phyloP scores from a whole-genome alignment of 805 yeast genomes.

The Priceomyces carsonii region DNA sequence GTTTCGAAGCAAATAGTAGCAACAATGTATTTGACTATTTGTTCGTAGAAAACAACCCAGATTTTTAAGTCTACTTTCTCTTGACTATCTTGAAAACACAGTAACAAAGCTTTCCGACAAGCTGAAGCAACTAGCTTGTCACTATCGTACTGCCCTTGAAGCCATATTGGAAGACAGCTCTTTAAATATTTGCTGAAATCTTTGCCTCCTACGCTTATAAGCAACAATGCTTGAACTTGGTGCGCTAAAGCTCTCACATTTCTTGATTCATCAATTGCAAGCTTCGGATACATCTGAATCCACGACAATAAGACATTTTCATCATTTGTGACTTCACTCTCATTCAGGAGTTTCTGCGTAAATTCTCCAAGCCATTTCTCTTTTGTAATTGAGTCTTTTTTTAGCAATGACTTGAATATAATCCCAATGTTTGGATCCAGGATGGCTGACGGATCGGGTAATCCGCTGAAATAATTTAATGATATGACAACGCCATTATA shows the following conservation, averaged over 20 bases:
- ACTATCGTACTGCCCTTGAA: slow-evolving; percentile 68
- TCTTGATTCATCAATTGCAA: slow-evolving; percentile 71
- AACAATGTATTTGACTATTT: slow-evolving; percentile 54
- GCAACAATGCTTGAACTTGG: slow-evolving; percentile 54
- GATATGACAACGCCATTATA: slow-evolving; percentile 53
- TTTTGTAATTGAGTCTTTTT: slow-evolving; percentile 81
- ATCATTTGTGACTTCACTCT: slow-evolving; percentile 30
- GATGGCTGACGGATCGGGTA: slow-evolving; percentile 55
- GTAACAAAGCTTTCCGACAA: slow-evolving; percentile 46
- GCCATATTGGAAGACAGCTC: slow-evolving; percentile 71
- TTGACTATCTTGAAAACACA: slow-evolving; percentile 57
- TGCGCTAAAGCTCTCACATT: slow-evolving; percentile 64
- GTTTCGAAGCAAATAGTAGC: slow-evolving; percentile 58
- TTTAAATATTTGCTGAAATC: slow-evolving; percentile 63
- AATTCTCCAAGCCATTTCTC: slow-evolving; percentile 72
- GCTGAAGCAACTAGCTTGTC: slow-evolving; percentile 61
- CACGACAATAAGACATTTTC: slow-evolving; percentile 60
- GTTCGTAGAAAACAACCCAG: slow-evolving; percentile 59
- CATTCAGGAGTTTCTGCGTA: slow-evolving; percentile 30
- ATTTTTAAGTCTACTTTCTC: slow-evolving; percentile 50
- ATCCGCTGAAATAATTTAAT: slow-evolving; percentile 71
- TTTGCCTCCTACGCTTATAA: slow-evolving; percentile 53
- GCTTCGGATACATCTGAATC: slow-evolving; percentile 81
- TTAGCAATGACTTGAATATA: slow-evolving; percentile 72
- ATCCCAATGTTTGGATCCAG: slow-evolving; percentile 53